These are phyloP conservation scores for Astrocystis sublimbata DNA, from an alignment of 495 filamentous ascomycete species.

Conservation along the genomic window DNA sequence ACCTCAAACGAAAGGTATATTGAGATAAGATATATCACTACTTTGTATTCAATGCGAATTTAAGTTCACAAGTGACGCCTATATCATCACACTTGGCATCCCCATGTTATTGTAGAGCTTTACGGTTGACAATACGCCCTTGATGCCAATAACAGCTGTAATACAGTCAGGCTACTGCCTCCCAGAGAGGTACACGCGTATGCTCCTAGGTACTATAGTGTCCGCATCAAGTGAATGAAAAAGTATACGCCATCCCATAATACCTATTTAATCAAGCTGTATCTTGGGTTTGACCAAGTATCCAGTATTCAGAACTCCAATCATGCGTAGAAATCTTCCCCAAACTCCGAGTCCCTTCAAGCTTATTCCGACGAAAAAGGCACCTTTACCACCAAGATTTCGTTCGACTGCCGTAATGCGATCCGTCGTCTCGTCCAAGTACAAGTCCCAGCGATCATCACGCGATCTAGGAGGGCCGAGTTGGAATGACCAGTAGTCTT, in stretches of 20 bases:
- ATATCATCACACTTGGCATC: too few species aligned
- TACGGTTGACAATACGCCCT: too few species aligned
- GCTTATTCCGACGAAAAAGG: background rate
- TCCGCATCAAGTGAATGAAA: background rate
- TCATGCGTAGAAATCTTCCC: conserved; percentile 1
- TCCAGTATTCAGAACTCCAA: background rate
- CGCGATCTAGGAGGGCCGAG: background rate
- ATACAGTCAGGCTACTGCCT: too few species aligned
- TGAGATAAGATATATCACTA: too few species aligned
- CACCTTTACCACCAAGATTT: background rate
- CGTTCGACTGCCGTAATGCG: background rate
- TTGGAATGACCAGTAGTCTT: conserved; percentile 6
- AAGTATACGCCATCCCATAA: background rate
- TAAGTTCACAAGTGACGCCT: too few species aligned
- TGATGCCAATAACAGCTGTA: too few species aligned
- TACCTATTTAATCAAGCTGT: background rate
- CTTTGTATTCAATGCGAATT: too few species aligned
- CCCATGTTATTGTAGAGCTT: too few species aligned
- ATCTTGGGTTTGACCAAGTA: background rate
- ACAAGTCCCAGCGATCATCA: conserved; percentile 2
- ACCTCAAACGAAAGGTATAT: too few species aligned
- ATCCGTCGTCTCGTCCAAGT: background rate
- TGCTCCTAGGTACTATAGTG: background rate
- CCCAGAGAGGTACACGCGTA: background rate
- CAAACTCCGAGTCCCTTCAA: background rate